phyloP scores from a whole-genome alignment of 2,329 filamentous ascomycete genomes.

The Ascosphaera apis region DNA sequence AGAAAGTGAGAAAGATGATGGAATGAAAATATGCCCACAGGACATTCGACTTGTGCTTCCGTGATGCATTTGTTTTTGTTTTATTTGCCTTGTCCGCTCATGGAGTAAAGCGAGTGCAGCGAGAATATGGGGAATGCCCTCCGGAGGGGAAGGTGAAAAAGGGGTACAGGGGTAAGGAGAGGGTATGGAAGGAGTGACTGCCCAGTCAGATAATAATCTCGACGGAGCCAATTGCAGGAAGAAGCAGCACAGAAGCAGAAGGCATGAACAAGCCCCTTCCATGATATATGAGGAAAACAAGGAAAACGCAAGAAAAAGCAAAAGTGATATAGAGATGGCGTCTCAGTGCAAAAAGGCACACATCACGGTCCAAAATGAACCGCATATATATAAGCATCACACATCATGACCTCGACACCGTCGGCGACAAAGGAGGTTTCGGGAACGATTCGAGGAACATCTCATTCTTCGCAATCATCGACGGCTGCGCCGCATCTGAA shows the following conservation, averaged over 20 bases:
- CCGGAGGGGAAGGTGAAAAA: slow-evolving; percentile 1
- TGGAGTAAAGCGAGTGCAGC: neutral
- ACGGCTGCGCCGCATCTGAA: neutral
- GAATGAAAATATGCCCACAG: neutral
- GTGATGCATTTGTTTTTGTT: neutral
- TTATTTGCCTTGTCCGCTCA: slow-evolving; percentile 1
- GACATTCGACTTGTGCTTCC: slow-evolving; percentile 1
- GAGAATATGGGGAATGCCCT: neutral
- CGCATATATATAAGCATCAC: neutral
- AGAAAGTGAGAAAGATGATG: neutral
- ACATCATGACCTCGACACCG: neutral
- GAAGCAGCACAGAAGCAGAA: too few species aligned
- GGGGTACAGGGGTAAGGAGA: slow-evolving; percentile 1
- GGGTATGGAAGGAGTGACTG: slow-evolving; percentile 6
- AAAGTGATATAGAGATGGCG: too few species aligned
- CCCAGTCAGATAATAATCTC: slow-evolving; percentile 8
- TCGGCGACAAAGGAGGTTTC: neutral
- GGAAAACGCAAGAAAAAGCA: too few species aligned
- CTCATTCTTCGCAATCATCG: neutral
- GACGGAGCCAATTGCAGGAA: too few species aligned
- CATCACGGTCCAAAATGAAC: slow-evolving; percentile 10
- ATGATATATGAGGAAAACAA: too few species aligned
- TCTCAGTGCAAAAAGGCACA: neutral
- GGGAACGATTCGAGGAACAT: neutral
- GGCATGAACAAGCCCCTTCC: too few species aligned